Percentiles rank a stretch among this genome's conserved stretches.
Evolutionary conservation across 345 rosid species (phyloP).

Genomic region (Chamaenerion angustifolium): DNA sequence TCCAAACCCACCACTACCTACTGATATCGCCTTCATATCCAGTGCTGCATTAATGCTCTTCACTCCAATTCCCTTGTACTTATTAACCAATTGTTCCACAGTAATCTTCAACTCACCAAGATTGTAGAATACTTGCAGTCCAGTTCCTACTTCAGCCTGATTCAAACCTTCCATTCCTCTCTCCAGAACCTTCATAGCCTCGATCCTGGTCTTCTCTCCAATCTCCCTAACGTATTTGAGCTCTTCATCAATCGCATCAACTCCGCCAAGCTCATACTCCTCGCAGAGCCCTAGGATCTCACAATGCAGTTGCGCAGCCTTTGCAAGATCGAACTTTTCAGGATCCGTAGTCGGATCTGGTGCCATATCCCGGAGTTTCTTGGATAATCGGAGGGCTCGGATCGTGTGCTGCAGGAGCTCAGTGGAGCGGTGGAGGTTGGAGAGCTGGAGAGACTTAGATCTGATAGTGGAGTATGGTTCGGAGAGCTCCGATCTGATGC

Average conservation of each 20-base stretch:
- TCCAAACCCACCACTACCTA: conserved; percentile 41
- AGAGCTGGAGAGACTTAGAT: conserved; percentile 56
- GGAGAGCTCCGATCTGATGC: conserved; percentile 76
- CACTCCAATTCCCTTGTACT: conserved; percentile 65
- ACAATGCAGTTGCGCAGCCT: conserved; percentile 81
- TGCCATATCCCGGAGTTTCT: conserved; percentile 70
- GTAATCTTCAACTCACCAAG: conserved; percentile 66
- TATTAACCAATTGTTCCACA: conserved; percentile 71
- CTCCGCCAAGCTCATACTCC: conserved; percentile 63
- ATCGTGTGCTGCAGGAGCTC: conserved; percentile 72
- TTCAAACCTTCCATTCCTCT: conserved; percentile 95
- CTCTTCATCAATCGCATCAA: conserved; percentile 70
- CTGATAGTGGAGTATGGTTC: conserved; percentile 60
- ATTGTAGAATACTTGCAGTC: conserved; percentile 92
- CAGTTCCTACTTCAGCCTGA: conserved; percentile 96
- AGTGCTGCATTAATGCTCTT: conserved; percentile 62
- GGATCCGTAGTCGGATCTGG: conserved; percentile 40
- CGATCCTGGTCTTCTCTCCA: conserved; percentile 52
- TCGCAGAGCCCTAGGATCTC: conserved; percentile 68
- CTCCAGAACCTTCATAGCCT: conserved; percentile 77
- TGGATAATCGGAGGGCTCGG: conserved; percentile 58
- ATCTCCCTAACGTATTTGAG: conserved; percentile 45
- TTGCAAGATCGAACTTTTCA: conserved; percentile 74
- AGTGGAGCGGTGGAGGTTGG: conserved; percentile 56
- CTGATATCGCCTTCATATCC: conserved; percentile 89